phyloP scores from a whole-genome alignment of 2,329 filamentous ascomycete species.

The Coniosporium tulheliwenetii region DNA sequence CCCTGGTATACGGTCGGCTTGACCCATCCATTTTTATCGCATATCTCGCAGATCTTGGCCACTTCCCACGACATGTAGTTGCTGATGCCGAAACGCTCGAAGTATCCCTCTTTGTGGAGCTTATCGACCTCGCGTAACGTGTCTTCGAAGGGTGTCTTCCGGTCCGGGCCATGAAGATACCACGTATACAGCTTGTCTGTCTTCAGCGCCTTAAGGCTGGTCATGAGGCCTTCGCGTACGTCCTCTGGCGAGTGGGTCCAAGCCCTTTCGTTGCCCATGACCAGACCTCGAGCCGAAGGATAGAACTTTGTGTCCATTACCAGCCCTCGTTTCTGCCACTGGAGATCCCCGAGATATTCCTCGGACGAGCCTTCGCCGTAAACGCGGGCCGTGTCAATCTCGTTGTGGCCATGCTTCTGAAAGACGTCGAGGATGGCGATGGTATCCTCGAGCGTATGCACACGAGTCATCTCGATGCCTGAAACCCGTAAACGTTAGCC shows the following conservation, averaged over 20 bases:
- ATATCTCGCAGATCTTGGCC: constrained; percentile 25
- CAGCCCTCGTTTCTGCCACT: constrained; percentile 23
- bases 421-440: constrained; percentile 15
- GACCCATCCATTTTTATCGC: constrained; percentile 24
- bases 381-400: constrained; percentile 19
- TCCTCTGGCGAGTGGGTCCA: constrained; percentile 6
- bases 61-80: constrained; percentile 32
- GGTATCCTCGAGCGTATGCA: constrained; percentile 8
- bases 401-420: constrained; percentile 7
- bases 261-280: constrained; percentile 6
- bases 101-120: constrained; percentile 24
- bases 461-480: constrained; percentile 9
- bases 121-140: constrained; percentile 26
- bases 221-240: constrained; percentile 1
- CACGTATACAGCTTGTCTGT: constrained; percentile 18
- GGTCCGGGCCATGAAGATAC: constrained; percentile 32
- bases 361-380: constrained; percentile 22
- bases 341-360: constrained; percentile 25
- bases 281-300: constrained; percentile 10
- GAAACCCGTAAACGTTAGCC: neutral
- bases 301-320: constrained; percentile 29
- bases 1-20: constrained; percentile 33
- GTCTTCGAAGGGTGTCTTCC: constrained; percentile 25
- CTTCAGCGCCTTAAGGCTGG: constrained; percentile 11
- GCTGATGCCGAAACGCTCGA: constrained; percentile 30